Evolutionary conservation across 169 alveolate genomes (phyloP), one percentile per base, ranked within the genome.

Genomic region (Perkinsus olseni): DNA sequence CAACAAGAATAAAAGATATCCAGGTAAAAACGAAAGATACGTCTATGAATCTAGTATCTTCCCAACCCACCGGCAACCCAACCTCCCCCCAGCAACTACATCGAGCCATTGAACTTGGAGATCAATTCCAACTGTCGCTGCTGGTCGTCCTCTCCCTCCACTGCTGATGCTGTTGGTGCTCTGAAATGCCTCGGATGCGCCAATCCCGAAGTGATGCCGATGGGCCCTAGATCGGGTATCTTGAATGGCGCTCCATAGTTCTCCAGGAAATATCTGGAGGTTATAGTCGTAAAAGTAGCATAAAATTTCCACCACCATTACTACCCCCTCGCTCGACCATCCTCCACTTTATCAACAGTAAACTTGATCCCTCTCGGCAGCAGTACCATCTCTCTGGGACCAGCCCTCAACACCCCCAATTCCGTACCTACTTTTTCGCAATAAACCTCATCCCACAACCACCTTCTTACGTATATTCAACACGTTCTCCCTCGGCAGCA

Each of bases 221-320:
- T 97, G 20, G 98, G 98, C 17, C 98, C 98, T 24, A 97, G 95
- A 40, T 96, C 98, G 36, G 98, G 98, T 39, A 97, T 38, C 38
- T 40, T 94, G 91, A 96, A 96, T 92, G 95, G 97, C 8, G 97
- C 97, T 38, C 95, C 96, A 51, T 93, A 97, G 74, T 95, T 93
- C 92, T 97, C 98, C 38, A 96, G 95, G 36, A 95, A 92, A 74
- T 97, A 97, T 21, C 98, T 98, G 10, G n/a, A n/a, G n/a, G 3
- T 39, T 21, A 38, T 4, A 38, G 74, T 6, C 31, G 62, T 91
- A 38, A 0, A 4, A 13, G 38, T 91, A 3, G 38, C 36, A 24
- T 91, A 91, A 21, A 38, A 38, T 91, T n/a, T 38, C 21, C 50
- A 40, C 11, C 21, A 6, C 50, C 50, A 40, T 40, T 28, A 37